A percentile compares a stretch with the other conserved stretches of the same genome.
Evolutionary conservation across 495 filamentous ascomycete species (phyloP).

Genomic region (Articulospora tetracladia): DNA sequence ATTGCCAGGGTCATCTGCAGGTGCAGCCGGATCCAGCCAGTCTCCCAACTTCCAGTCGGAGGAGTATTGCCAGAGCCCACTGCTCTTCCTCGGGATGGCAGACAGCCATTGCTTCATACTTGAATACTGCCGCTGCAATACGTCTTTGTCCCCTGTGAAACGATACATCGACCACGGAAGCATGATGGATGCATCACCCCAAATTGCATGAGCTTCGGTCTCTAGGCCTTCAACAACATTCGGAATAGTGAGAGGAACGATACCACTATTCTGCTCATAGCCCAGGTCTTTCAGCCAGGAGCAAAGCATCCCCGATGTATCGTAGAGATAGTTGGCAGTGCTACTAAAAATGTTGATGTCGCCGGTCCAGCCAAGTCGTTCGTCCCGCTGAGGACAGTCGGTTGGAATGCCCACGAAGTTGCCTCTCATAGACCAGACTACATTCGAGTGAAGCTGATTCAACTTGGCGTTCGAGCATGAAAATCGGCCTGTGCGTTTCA

Average conservation of each 20-base stretch:
- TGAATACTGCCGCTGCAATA: slow-evolving; percentile 37
- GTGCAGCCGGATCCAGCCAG: slow-evolving; percentile 50
- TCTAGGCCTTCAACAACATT: slow-evolving; percentile 11
- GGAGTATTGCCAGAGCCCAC: slow-evolving; percentile 33
- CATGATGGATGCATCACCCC: slow-evolving; percentile 43
- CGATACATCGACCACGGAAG: slow-evolving; percentile 40
- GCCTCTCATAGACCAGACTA: slow-evolving; percentile 46
- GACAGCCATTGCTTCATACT: slow-evolving; percentile 46
- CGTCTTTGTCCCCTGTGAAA: slow-evolving; percentile 35
- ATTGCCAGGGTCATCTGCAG: slow-evolving; percentile 35
- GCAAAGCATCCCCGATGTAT: slow-evolving; percentile 42
- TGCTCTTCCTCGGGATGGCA: slow-evolving; percentile 36
- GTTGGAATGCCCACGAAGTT: slow-evolving; percentile 52
- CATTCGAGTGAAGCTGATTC: slow-evolving; percentile 45
- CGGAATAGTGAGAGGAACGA: slow-evolving; percentile 11
- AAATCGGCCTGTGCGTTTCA: slow-evolving; percentile 42
- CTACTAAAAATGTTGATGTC: slow-evolving; percentile 45
- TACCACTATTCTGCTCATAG: slow-evolving; percentile 13
- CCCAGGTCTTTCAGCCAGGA: slow-evolving; percentile 37
- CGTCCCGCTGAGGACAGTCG: slow-evolving; percentile 52
- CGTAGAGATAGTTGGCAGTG: slow-evolving; percentile 45
- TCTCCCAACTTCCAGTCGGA: slow-evolving; percentile 40
- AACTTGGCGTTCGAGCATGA: slow-evolving; percentile 39
- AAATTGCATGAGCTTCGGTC: slow-evolving; percentile 34
- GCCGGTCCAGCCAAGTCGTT: slow-evolving; percentile 53